These are phyloP conservation scores for Colletotrichum sidae DNA, from an alignment of 2,329 filamentous ascomycete genomes.

Conservation along the genomic window DNA sequence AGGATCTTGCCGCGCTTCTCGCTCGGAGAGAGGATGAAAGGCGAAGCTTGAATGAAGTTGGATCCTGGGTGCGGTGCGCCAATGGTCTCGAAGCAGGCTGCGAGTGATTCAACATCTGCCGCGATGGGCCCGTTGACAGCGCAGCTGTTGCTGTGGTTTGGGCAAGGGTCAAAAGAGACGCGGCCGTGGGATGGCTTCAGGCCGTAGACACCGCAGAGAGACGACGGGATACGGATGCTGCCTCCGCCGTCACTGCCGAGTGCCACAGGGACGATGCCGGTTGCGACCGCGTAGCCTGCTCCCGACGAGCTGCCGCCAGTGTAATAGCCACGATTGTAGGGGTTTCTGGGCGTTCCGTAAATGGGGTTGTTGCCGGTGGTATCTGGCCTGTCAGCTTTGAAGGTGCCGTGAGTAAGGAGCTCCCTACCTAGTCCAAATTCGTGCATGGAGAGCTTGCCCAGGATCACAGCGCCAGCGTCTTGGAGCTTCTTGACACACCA, in stretches of 20 bases:
- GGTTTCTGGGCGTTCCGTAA: slow-evolving; percentile 80
- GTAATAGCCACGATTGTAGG: slow-evolving; percentile 79
- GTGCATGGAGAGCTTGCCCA: slow-evolving; percentile 75
- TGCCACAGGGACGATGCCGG: slow-evolving; percentile 77
- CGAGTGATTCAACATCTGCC: slow-evolving; percentile 73
- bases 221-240: slow-evolving; percentile 78
- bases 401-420: not conserved
- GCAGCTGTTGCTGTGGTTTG: slow-evolving; percentile 69
- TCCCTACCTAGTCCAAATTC: slow-evolving; percentile 75
- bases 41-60: slow-evolving; percentile 59
- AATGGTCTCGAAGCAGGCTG: slow-evolving; percentile 73
- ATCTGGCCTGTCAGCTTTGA: slow-evolving; percentile 52
- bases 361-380: slow-evolving; percentile 81
- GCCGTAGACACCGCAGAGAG: slow-evolving; percentile 79
- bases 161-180: slow-evolving; percentile 70
- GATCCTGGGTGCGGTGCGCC: slow-evolving; percentile 71
- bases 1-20: slow-evolving; percentile 59
- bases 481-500: slow-evolving; percentile 79
- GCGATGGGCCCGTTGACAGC: slow-evolving; percentile 77
- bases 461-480: slow-evolving; percentile 61
- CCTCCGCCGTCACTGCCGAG: slow-evolving; percentile 81
- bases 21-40: slow-evolving; percentile 42
- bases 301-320: slow-evolving; percentile 82
- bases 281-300: slow-evolving; percentile 75
- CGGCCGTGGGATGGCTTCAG: slow-evolving; percentile 78